Evolutionary conservation across 2,329 filamentous ascomycete genomes (phyloP), one percentile per base, ranked within the genome.

Genomic region (Neonectria faginata): DNA sequence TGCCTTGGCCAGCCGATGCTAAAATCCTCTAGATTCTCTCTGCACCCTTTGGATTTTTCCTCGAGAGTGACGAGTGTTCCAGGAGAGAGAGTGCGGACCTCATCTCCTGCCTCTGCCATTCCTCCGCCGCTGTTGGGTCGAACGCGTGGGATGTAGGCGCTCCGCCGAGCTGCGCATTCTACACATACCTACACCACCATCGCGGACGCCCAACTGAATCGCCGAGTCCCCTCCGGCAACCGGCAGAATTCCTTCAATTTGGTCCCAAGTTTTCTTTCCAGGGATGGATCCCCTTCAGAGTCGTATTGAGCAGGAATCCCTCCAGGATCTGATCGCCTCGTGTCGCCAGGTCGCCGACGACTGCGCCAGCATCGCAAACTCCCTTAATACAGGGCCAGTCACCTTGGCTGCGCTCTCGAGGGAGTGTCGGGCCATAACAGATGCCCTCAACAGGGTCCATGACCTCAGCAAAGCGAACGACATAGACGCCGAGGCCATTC

Each of bases 341-440:
- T 74, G 72, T 62, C 64, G 65, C n/a, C 72, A 72, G 41, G 66
- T 74, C 29, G 66, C 72, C n/a, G 62, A 67, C 12, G 72, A 74
- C 44, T 74, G 69, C 65, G 70, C 56, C 51, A 62, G 61, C 53
- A 65, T 74, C 36, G 70, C 72, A 54, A 74, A 73, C 47, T 73
- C 66, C 45, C 71, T 74, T 33, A 74, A 74, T 47, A 74, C 72
- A 16, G 71, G 69, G n/a, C 72, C 72, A 8, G 72, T 74, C 44
- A 68, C 62, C 36, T 60, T 74, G 36, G 69, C 72, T 29, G 60
- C 70, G 7, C 68, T 74, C 25, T 65, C 69, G 31, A 74, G 74
- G 51, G 72, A 74, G 54, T 71, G 70, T 50, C 63, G 70, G 18
- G 72, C 72, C 9, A 71, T 74, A 25, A 71, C 72, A 60, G 62